Evolutionary conservation across 1,284 basidiomycete genomes (phyloP).

Genomic region (Rhodotorula sp.): DNA sequence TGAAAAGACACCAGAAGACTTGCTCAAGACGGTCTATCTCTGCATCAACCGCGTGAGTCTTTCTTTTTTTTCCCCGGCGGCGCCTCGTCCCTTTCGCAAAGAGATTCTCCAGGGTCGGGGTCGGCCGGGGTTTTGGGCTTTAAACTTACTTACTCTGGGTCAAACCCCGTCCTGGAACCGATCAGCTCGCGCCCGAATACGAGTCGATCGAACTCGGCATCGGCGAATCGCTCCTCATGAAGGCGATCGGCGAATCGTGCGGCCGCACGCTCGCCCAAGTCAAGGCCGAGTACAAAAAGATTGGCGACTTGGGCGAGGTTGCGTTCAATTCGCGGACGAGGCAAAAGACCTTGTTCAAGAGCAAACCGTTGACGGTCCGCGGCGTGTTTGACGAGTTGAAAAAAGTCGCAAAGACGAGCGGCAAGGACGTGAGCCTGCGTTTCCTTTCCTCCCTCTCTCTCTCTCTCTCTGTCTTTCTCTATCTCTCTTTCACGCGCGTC

Average conservation of each 20-base stretch:
- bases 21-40: slow-evolving; percentile 88
- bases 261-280: slow-evolving; percentile 78
- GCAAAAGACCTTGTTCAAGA: slow-evolving; percentile 93
- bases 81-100: no score
- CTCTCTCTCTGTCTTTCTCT: neutral
- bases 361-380: slow-evolving; percentile 82
- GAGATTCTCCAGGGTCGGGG: no score
- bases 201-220: slow-evolving; percentile 94
- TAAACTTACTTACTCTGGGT: no score
- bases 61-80: neutral
- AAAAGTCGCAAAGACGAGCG: slow-evolving; percentile 80
- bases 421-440: slow-evolving; percentile 65
- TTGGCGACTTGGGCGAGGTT: slow-evolving; percentile 92
- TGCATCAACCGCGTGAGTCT: slow-evolving; percentile 87
- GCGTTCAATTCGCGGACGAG: slow-evolving; percentile 87
- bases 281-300: slow-evolving; percentile 88
- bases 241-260: slow-evolving; percentile 92
- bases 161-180: no score
- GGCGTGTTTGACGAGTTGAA: slow-evolving; percentile 81
- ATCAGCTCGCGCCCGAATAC: slow-evolving; percentile 85
- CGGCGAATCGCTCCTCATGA: slow-evolving; percentile 90
- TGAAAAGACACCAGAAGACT: slow-evolving; percentile 68
- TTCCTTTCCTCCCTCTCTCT: neutral
- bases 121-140: no score
- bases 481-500: neutral